Percentiles rank a stretch among this genome's conserved stretches.
phyloP scores from a whole-genome alignment of 192 early-diverging fungal genomes.

The Backusella luteola region DNA sequence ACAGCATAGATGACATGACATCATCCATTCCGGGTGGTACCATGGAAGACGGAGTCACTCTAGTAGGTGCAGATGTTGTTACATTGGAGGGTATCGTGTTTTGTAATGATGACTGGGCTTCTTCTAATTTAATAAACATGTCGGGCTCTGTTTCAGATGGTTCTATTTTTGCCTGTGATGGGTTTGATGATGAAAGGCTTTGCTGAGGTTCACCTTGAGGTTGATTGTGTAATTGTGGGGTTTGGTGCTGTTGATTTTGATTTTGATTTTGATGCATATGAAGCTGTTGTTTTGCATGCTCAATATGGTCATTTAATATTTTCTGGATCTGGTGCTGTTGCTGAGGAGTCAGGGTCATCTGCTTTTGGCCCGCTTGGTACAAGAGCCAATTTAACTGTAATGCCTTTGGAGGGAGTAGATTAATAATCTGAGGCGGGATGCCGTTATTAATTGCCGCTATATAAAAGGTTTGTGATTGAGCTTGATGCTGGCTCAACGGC shows the following conservation, averaged over 20 bases:
- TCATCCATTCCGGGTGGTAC: neutral
- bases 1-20: neutral
- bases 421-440: slow-evolving; percentile 26
- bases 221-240: neutral
- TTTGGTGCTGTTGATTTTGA: neutral
- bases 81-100: neutral
- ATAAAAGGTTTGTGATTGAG: slow-evolving; percentile 20
- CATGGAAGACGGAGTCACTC: neutral
- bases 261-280: slow-evolving; percentile 12
- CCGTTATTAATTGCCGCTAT: slow-evolving; percentile 24
- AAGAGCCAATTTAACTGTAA: slow-evolving; percentile 33
- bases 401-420: slow-evolving; percentile 25
- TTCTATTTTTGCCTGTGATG: neutral
- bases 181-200: neutral
- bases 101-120: slow-evolving; percentile 3
- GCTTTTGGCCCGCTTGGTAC: slow-evolving; percentile 18
- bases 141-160: neutral
- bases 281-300: slow-evolving; percentile 21
- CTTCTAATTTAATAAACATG: slow-evolving; percentile 3
- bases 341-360: neutral
- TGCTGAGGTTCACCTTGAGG: slow-evolving; percentile 11
- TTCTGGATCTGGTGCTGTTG: slow-evolving; percentile 36
- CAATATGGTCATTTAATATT: slow-evolving; percentile 24
- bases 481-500: slow-evolving; percentile 10
- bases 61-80: neutral